Conservation (phyloP, 306 rosid species). For the Quercus variabilis region DNA sequence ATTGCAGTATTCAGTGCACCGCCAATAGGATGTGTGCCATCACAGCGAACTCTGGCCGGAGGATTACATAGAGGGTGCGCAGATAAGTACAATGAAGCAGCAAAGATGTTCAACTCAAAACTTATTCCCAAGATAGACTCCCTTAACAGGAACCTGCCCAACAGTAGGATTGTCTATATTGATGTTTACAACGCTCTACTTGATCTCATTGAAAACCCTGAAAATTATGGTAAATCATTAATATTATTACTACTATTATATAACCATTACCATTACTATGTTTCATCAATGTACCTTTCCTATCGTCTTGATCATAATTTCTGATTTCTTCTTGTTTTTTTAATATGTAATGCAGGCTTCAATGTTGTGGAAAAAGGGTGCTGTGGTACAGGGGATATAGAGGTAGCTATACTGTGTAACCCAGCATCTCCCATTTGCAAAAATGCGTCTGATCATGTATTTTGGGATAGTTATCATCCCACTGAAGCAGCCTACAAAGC, state of each 20-base stretch:
- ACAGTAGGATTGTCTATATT: slow-evolving; percentile 44
- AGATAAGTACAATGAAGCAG: slow-evolving; percentile 47
- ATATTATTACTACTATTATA: no score
- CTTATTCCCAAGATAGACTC: slow-evolving; percentile 25
- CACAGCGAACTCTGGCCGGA: slow-evolving; percentile 52
- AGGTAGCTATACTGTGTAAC: slow-evolving; percentile 58
- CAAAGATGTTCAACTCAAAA: slow-evolving; percentile 50
- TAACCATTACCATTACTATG: not conserved
- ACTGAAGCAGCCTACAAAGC: slow-evolving; percentile 37
- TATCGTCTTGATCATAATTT: not conserved
- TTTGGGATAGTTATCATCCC: slow-evolving; percentile 70
- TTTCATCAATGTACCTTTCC: no score
- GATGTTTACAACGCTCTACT: slow-evolving; percentile 56
- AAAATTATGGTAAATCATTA: slow-evolving; percentile 37
- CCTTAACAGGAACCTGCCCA: slow-evolving; percentile 23
- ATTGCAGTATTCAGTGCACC: slow-evolving; percentile 60
- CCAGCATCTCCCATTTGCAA: slow-evolving; percentile 33
- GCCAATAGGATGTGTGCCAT: slow-evolving; percentile 75
- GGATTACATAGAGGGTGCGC: slow-evolving; percentile 45
- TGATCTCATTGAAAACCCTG: slow-evolving; percentile 44
- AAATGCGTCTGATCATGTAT: slow-evolving; percentile 26
- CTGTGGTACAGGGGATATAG: slow-evolving; percentile 65
- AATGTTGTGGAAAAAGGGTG: slow-evolving; percentile 46
- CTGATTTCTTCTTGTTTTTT: not conserved
- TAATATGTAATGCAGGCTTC: slow-evolving; percentile 35